phyloP scores from a whole-genome alignment of 345 rosid genomes.

The Aegle marmelos region DNA sequence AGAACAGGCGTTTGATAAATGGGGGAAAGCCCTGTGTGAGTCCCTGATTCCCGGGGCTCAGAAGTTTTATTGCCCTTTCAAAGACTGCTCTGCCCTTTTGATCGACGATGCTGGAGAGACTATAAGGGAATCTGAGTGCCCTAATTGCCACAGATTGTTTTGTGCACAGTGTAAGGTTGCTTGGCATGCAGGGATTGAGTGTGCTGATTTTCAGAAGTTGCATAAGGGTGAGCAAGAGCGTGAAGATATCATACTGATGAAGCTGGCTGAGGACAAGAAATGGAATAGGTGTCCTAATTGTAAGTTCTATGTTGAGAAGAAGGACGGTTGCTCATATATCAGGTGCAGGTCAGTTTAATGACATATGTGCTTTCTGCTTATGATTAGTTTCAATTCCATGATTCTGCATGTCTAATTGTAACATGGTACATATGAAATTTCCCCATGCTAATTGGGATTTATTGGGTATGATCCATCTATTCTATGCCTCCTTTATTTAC shows the following conservation, averaged over 20 bases:
- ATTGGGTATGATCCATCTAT: not conserved
- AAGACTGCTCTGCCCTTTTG: slow-evolving; percentile 48
- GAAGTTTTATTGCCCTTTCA: slow-evolving; percentile 38
- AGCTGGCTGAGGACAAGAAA: not conserved
- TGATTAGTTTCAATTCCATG: not conserved
- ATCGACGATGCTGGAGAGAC: slow-evolving; percentile 27
- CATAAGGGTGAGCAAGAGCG: slow-evolving; percentile 32
- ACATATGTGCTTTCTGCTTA: not conserved
- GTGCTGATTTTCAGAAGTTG: slow-evolving; percentile 36
- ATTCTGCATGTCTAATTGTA: too few relatives aligned
- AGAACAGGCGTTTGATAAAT: slow-evolving; percentile 27
- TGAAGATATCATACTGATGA: slow-evolving; percentile 26
- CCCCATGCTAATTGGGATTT: not conserved
- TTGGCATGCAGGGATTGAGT: slow-evolving; percentile 45
- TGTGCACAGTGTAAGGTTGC: slow-evolving; percentile 46
- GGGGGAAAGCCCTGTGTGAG: slow-evolving; percentile 52
- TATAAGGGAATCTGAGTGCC: slow-evolving; percentile 33
- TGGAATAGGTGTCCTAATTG: not conserved
- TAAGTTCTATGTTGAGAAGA: slow-evolving; percentile 24
- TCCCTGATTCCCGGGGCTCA: slow-evolving; percentile 28
- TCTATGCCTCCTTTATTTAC: not conserved
- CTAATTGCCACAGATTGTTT: slow-evolving; percentile 38
- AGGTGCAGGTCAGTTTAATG: slow-evolving; percentile 37
- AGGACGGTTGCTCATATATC: slow-evolving; percentile 37
- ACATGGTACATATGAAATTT: not conserved